These are phyloP conservation scores for Metschnikowia aberdeeniae DNA, from an alignment of 805 yeast genomes.

Conservation along the genomic window DNA sequence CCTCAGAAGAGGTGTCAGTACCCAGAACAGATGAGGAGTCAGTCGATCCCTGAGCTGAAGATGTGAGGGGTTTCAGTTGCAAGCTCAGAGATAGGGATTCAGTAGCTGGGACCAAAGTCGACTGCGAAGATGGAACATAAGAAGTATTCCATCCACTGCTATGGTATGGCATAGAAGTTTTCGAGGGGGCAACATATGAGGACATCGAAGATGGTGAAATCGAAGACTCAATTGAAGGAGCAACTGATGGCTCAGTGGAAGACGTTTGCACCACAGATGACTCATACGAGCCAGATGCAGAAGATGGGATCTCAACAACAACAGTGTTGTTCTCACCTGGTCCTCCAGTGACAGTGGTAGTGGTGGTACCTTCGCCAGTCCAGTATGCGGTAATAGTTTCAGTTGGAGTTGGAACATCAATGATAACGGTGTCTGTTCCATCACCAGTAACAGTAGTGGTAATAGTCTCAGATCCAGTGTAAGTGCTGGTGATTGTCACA, in stretches of 20 bases:
- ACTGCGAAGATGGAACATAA: neutral
- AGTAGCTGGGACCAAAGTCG: neutral
- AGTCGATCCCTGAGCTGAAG: neutral
- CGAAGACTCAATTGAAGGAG: neutral
- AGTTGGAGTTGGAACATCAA: slow-evolving; percentile 8
- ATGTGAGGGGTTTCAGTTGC: neutral
- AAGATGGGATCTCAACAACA: slow-evolving; percentile 8
- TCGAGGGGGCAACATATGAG: too few species aligned
- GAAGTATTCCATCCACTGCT: neutral
- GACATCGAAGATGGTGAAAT: neutral
- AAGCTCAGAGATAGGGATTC: neutral
- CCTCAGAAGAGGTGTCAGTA: neutral
- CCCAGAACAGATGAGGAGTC: too few species aligned
- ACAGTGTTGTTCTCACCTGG: slow-evolving; percentile 8
- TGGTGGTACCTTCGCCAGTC: slow-evolving; percentile 2
- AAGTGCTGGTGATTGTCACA: neutral
- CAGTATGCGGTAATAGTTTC: slow-evolving; percentile 1
- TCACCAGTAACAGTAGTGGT: slow-evolving; percentile 1
- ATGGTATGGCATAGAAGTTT: neutral
- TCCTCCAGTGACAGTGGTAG: slow-evolving; percentile 3
- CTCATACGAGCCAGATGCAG: too few species aligned
- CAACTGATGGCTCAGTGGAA: neutral
- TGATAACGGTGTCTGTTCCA: slow-evolving; percentile 2
- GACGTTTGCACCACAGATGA: neutral
- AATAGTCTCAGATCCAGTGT: neutral